A percentile compares a stretch with the other conserved stretches of the same genome.
Conservation (phyloP, 2,329 filamentous ascomycete genomes). For the Colletotrichum tropicicola region DNA sequence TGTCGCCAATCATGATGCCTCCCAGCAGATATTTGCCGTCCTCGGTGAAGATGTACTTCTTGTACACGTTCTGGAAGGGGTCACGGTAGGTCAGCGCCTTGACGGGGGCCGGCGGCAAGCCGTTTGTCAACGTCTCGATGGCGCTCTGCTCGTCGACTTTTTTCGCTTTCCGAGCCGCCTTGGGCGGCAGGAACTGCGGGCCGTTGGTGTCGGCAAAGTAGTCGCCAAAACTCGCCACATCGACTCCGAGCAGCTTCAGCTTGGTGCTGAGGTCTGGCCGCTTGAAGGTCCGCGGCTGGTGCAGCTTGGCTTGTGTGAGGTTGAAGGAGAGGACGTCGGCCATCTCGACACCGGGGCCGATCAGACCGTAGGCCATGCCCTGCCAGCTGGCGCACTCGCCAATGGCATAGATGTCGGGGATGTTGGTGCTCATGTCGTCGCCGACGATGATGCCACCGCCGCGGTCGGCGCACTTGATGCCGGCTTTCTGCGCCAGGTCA, state of each 20-base stretch:
- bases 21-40: constrained; percentile 91
- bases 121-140: constrained; percentile 62
- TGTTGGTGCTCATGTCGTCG: constrained; percentile 73
- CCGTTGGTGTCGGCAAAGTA: constrained; percentile 92
- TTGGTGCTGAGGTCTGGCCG: constrained; percentile 90
- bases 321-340: constrained; percentile 92
- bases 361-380: constrained; percentile 86
- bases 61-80: constrained; percentile 88
- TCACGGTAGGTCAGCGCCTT: constrained; percentile 91
- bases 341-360: constrained; percentile 92
- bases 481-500: constrained; percentile 74
- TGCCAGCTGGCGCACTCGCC: constrained; percentile 94
- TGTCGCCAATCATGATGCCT: constrained; percentile 98
- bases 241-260: constrained; percentile 86
- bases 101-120: constrained; percentile 67
- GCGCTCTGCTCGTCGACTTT: constrained; percentile 43
- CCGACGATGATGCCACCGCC: constrained; percentile 81
- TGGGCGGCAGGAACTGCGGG: constrained; percentile 76
- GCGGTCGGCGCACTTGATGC: constrained; percentile 76
- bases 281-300: constrained; percentile 77
- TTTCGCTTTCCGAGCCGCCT: constrained; percentile 51
- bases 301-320: constrained; percentile 81
- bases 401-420: constrained; percentile 81
- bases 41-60: constrained; percentile 90
- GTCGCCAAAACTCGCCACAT: constrained; percentile 93